These are phyloP conservation scores for Exserohilum rostratum DNA, from an alignment of 2,329 filamentous ascomycete species.

Conservation along the genomic window DNA sequence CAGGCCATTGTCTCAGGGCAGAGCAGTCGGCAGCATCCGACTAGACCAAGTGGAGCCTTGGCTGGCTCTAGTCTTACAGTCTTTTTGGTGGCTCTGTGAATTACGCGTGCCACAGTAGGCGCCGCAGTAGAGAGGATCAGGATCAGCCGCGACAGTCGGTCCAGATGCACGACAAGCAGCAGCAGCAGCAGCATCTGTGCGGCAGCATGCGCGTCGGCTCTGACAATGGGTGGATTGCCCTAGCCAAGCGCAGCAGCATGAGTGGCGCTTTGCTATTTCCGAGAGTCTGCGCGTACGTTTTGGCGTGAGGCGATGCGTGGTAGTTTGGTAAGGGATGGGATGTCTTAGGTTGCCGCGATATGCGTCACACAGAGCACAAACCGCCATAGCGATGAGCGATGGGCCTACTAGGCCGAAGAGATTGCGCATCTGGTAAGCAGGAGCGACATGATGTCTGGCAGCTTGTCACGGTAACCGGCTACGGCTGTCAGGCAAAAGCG, in stretches of 20 bases:
- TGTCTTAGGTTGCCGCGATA: conserved; percentile 31
- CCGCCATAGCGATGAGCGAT: conserved; percentile 12
- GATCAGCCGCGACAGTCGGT: conserved; percentile 33
- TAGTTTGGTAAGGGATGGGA: conserved; percentile 26
- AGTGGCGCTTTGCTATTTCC: conserved; percentile 23
- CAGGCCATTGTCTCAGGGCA: conserved; percentile 29
- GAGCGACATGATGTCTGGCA: conserved; percentile 8
- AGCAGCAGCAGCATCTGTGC: conserved; percentile 7
- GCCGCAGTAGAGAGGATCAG: conserved; percentile 21
- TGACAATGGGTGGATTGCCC: conserved; percentile 15
- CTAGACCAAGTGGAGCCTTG: conserved; percentile 29
- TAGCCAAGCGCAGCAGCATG: conserved; percentile 14
- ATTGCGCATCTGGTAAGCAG: too few species aligned
- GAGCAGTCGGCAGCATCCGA: conserved; percentile 20
- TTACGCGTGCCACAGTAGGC: conserved; percentile 31
- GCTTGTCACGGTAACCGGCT: too few species aligned
- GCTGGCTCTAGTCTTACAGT: conserved; percentile 15
- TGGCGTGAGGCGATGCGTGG: conserved; percentile 29
- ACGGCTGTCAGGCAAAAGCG: too few species aligned
- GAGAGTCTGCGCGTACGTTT: conserved; percentile 14
- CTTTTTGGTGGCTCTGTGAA: conserved; percentile 21
- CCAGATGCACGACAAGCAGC: conserved; percentile 19
- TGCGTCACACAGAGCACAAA: conserved; percentile 37
- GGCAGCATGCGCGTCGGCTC: conserved; percentile 12
- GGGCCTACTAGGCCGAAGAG: too few species aligned